phyloP scores from a whole-genome alignment of 1,139 yeast species.

The Petasospora rhodanensis region DNA sequence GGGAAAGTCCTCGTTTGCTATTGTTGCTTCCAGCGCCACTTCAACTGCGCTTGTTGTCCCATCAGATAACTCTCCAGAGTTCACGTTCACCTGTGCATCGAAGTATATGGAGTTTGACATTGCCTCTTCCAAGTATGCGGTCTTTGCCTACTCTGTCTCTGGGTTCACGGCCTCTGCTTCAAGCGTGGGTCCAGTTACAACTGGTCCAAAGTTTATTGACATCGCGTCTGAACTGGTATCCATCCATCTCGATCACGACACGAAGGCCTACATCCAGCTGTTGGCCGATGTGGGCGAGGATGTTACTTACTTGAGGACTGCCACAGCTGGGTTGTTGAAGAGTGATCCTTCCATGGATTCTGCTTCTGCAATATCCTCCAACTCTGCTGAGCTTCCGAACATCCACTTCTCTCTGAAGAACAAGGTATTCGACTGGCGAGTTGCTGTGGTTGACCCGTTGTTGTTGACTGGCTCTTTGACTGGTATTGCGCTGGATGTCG shows the following conservation, averaged over 20 bases:
- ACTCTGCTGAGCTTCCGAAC: conserved; percentile 2
- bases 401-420: conserved; percentile 2
- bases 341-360: not conserved
- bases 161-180: conserved; percentile 3
- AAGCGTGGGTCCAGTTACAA: conserved; percentile 1
- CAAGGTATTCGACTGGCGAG: conserved; percentile 8
- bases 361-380: not conserved
- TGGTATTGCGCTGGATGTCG: conserved; percentile 1
- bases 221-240: conserved; percentile 4
- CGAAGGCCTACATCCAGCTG: conserved; percentile 7
- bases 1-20: conserved; percentile 2
- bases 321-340: no score
- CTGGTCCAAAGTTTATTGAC: conserved; percentile 10
- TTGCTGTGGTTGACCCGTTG: conserved; percentile 10
- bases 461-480: conserved; percentile 5
- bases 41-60: conserved; percentile 1
- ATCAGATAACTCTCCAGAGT: not conserved
- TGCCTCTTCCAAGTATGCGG: conserved; percentile 6
- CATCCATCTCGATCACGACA: conserved; percentile 7
- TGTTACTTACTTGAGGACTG: not conserved
- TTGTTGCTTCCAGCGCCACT: conserved; percentile 7
- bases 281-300: conserved; percentile 2
- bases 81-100: conserved; percentile 7
- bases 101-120: conserved; percentile 13
- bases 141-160: conserved; percentile 8